Base-by-base conservation (phyloP, 768 basidiomycete genomes). In the Termitomyces sp. region DNA sequence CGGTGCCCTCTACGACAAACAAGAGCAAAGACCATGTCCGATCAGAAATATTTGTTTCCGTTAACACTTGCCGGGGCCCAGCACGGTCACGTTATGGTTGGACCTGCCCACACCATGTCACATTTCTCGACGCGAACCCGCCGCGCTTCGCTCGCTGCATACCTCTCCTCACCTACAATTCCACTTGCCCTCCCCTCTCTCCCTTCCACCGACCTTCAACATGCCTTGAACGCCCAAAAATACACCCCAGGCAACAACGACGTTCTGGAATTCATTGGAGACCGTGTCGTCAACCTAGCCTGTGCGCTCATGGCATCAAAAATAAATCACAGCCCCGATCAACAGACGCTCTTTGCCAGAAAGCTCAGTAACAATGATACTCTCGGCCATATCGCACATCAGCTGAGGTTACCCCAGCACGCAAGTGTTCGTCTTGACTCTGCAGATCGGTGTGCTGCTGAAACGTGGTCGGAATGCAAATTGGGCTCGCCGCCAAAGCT, bases 181-280 rank as follows among this genome's bases (percentile, higher is more conserved):
- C 9, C 50, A 5, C 37, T 53, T n/a, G 11, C 33, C 40, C 55
- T 60, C 8, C 51, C 59, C 12, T 43, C 55, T 21, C 52, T 60
- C 5, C 52, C 59, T 33, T 50, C 46, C 4, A 31, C 23, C 8
- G 59, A 53, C 26, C 59, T 68, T 7, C 54, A 60, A 5, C 61
- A 61, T 17, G 66, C 65, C 15, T 58, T 63, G n/a, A 72, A 71
- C 42, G 61, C 64, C 46, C 59, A 60, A 21, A 62, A 60, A 50
- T 51, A 62, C 21, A 62, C 68, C 3, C 40, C 50, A 41, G 57
- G 66, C 30, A 72, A 70, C 58, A 71, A 72, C 46, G 68, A 72
- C 49, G 53, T 70, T 17, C 61, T 70, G 5, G 71, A 71, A 56
- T 72, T 71, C 52, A 61, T 71, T 30, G 71, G 71, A 12, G 70